Percentiles rank a stretch among this genome's conserved stretches.
phyloP scores from a whole-genome alignment of 495 filamentous ascomycete species.

The Aspergillus biplanus region DNA sequence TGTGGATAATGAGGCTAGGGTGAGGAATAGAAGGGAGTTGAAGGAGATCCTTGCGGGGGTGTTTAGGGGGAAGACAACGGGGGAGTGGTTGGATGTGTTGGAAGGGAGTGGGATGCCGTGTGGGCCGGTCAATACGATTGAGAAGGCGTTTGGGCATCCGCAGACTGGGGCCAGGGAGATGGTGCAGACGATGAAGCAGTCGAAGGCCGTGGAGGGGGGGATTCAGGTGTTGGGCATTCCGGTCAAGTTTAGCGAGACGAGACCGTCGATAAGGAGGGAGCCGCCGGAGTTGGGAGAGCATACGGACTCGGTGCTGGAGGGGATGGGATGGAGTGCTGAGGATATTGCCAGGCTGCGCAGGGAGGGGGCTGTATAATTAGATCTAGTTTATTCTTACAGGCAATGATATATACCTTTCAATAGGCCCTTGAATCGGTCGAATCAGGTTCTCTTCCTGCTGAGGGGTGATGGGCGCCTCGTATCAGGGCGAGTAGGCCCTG shows the following conservation, averaged over 20 bases:
- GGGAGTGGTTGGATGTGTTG: slow-evolving; percentile 76
- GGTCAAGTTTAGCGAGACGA: neutral
- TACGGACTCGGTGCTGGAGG: neutral
- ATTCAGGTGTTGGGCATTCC: slow-evolving; percentile 23
- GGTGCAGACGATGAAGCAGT: slow-evolving; percentile 26
- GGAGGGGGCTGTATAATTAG: no score
- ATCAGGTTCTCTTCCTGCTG: no score
- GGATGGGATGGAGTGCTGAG: neutral
- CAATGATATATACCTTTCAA: no score
- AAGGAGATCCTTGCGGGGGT: slow-evolving; percentile 68
- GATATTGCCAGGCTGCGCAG: no score
- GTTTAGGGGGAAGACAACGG: slow-evolving; percentile 68
- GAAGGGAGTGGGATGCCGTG: slow-evolving; percentile 88
- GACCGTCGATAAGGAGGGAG: neutral
- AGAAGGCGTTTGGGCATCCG: slow-evolving; percentile 32
- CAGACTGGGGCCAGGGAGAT: slow-evolving; percentile 31
- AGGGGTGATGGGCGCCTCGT: no score
- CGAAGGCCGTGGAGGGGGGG: slow-evolving; percentile 18
- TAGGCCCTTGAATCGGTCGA: no score
- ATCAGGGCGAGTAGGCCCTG: no score
- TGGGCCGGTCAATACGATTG: slow-evolving; percentile 69
- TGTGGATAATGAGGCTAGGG: slow-evolving; percentile 68
- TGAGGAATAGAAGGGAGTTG: slow-evolving; percentile 68
- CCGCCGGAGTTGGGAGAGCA: neutral
- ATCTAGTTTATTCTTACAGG: no score